phyloP scores from a whole-genome alignment of 2,329 filamentous ascomycete genomes.

The Fusarium nurragi region DNA sequence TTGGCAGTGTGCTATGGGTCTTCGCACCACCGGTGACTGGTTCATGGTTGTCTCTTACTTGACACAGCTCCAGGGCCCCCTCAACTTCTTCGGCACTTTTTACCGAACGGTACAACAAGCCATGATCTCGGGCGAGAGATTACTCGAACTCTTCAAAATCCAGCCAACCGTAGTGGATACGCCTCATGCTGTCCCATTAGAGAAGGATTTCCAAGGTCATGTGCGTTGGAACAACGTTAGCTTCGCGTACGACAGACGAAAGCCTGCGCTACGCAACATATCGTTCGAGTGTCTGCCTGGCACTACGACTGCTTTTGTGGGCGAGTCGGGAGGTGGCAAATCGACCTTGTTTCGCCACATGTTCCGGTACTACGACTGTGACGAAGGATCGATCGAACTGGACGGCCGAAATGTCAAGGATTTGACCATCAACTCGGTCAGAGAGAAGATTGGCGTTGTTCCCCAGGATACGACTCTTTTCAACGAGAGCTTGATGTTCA shows the following conservation, averaged over 20 bases:
- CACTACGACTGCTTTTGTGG: constrained; percentile 94
- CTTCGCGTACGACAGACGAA: constrained; percentile 89
- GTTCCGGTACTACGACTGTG: constrained; percentile 94
- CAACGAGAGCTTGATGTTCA: constrained; percentile 96
- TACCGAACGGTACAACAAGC: constrained; percentile 96
- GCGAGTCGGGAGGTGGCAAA: constrained; percentile 96
- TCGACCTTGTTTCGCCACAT: constrained; percentile 95
- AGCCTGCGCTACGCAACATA: constrained; percentile 83
- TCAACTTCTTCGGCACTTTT: constrained; percentile 93
- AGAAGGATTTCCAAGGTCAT: constrained; percentile 75
- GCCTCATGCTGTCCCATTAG: constrained; percentile 69
- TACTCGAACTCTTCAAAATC: constrained; percentile 96
- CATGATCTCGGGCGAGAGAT: constrained; percentile 95
- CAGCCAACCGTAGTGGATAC: constrained; percentile 88
- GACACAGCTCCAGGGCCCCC: constrained; percentile 79
- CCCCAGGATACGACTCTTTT: constrained; percentile 96
- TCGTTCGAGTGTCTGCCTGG: constrained; percentile 88
- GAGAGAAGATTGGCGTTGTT: constrained; percentile 91
- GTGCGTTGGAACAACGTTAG: constrained; percentile 89
- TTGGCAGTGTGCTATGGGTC: constrained; percentile 76
- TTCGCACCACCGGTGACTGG: constrained; percentile 75
- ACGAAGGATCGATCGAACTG: constrained; percentile 81
- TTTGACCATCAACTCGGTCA: constrained; percentile 91
- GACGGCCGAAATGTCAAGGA: constrained; percentile 87
- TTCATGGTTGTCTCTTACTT: constrained; percentile 80